A percentile compares a stretch with the other conserved stretches of the same genome.
phyloP scores from a whole-genome alignment of 1,139 yeast genomes.

The Geotrichum candidum region DNA sequence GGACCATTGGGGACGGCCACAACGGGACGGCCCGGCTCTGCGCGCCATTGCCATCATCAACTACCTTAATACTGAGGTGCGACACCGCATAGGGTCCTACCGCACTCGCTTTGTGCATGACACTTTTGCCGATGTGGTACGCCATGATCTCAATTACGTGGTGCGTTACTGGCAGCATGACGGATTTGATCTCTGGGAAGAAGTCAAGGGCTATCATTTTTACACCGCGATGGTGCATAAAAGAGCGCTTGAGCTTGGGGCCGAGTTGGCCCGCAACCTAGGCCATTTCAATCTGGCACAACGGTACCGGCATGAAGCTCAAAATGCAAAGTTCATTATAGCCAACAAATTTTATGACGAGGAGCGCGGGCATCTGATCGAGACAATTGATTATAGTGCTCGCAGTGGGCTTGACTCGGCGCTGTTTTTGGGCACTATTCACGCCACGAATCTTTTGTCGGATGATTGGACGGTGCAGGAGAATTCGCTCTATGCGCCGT shows the following conservation, averaged over 20 bases:
- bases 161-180: conserved; percentile 53
- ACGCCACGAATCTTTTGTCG: conserved; percentile 41
- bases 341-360: conserved; percentile 26
- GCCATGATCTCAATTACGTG: conserved; percentile 67
- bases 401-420: conserved; percentile 81
- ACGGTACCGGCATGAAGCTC: conserved; percentile 25
- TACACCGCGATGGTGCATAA: conserved; percentile 74
- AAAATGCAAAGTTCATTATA: conserved; percentile 30
- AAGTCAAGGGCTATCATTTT: conserved; percentile 64
- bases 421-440: conserved; percentile 55
- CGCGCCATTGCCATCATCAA: conserved; percentile 60
- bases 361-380: conserved; percentile 53
- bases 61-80: conserved; percentile 45
- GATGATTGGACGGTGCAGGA: conserved; percentile 44
- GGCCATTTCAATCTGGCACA: conserved; percentile 37
- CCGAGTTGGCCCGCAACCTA: conserved; percentile 40
- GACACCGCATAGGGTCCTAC: conserved; percentile 27
- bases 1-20: conserved; percentile 92
- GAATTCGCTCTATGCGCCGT: conserved; percentile 29
- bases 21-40: conserved; percentile 89
- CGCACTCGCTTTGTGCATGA: conserved; percentile 13
- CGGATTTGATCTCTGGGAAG: conserved; percentile 97
- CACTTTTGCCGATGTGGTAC: conserved; percentile 43
- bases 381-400: conserved; percentile 50
- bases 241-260: conserved; percentile 59